Percentiles rank a stretch among this genome's conserved stretches.
Conservation (phyloP, 495 filamentous ascomycete genomes). For the Mytilinidion resinicola region DNA sequence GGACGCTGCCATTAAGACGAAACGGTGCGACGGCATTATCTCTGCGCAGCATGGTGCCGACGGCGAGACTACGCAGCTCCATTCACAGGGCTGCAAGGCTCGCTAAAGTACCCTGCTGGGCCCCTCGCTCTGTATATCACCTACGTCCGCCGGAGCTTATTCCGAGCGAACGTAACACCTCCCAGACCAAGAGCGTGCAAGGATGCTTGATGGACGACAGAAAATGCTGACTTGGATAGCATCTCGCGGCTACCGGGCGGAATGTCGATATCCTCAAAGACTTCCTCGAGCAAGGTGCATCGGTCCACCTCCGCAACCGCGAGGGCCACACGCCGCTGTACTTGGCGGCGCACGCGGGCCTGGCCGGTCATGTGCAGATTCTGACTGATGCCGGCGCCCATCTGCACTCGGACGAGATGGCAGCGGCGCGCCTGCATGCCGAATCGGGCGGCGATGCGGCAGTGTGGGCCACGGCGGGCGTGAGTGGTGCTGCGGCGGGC, state of each 20-base stretch:
- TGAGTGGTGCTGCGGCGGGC: conserved; percentile 5
- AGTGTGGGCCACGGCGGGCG: conserved; percentile 16
- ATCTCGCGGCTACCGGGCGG: conserved; percentile 57
- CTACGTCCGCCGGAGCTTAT: conserved; percentile 6
- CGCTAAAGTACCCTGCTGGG: conserved; percentile 23
- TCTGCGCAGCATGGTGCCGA: conserved; percentile 15
- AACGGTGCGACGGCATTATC: conserved; percentile 24
- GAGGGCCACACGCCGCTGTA: conserved; percentile 77
- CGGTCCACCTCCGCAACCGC: conserved; percentile 78
- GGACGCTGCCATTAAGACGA: conserved; percentile 5
- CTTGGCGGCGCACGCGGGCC: conserved; percentile 60
- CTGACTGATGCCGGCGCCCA: conserved; percentile 65
- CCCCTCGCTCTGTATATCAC: conserved; percentile 21
- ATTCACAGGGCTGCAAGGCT: conserved; percentile 18
- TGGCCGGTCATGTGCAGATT: conserved; percentile 56
- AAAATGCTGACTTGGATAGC: conserved; percentile 38
- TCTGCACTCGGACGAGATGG: conserved; percentile 58
- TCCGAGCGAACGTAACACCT: conserved; percentile 9
- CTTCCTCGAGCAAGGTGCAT: conserved; percentile 70
- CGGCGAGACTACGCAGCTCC: conserved; percentile 15
- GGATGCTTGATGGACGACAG: conserved; percentile 2
- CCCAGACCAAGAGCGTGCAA: conserved; percentile 19
- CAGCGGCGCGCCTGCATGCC: conserved; percentile 23
- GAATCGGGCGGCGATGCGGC: conserved; percentile 15
- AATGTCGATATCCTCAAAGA: conserved; percentile 59